Conservation (phyloP, 2,329 filamentous ascomycete genomes). For the Cladophialophora chaetospira region DNA sequence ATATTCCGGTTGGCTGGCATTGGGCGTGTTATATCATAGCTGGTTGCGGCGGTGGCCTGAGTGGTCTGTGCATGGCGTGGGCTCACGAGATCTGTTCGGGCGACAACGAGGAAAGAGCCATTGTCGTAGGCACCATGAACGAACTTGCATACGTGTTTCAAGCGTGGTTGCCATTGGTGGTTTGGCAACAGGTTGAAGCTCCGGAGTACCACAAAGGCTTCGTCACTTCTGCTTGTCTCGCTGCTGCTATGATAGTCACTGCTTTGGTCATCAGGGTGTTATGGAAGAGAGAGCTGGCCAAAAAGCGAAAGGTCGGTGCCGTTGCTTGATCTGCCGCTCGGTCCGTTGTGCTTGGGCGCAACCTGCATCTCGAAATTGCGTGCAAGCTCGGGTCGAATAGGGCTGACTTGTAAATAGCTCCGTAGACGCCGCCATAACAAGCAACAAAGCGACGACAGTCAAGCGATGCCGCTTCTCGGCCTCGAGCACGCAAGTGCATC, state of each 20-base stretch:
- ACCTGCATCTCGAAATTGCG: not conserved
- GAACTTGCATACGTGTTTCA: constrained; percentile 70
- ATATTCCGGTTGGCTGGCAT: constrained; percentile 58
- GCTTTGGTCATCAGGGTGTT: constrained; percentile 50
- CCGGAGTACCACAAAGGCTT: constrained; percentile 64
- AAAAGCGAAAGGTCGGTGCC: constrained; percentile 18
- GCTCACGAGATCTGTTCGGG: constrained; percentile 55
- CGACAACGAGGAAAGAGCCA: constrained; percentile 45
- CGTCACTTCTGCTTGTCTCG: constrained; percentile 52
- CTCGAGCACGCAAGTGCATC: not conserved
- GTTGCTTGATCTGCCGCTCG: not conserved
- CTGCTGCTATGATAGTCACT: constrained; percentile 37
- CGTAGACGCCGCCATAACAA: not conserved
- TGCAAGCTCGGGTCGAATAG: not conserved
- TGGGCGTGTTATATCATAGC: constrained; percentile 65
- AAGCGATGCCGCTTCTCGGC: not conserved
- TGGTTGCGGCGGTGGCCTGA: constrained; percentile 51
- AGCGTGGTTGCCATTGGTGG: constrained; percentile 61
- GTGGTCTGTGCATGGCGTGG: constrained; percentile 57
- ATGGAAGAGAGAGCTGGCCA: constrained; percentile 45
- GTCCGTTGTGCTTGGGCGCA: not conserved
- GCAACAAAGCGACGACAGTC: not conserved
- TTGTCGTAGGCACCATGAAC: constrained; percentile 69
- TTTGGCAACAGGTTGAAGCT: constrained; percentile 66
- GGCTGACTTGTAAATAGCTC: not conserved